Percentiles rank a stretch among this genome's conserved stretches.
Evolutionary conservation across 2,329 filamentous ascomycete species (phyloP).

Genomic region (Magnaporthiopsis rhizophila): DNA sequence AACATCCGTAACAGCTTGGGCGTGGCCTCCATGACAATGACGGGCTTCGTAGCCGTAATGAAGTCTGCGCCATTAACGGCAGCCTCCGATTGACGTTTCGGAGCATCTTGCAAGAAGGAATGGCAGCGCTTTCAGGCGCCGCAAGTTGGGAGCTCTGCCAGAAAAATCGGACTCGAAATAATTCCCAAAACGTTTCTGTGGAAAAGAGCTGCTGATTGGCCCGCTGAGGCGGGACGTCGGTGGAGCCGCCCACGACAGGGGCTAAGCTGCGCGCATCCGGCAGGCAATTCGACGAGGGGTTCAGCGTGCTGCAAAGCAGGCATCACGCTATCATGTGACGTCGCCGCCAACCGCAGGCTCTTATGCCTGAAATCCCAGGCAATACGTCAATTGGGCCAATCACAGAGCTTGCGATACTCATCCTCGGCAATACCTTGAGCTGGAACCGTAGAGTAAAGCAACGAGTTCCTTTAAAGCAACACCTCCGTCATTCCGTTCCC

Average conservation of each 20-base stretch:
- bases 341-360: neutral
- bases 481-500: neutral
- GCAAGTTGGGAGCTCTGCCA: neutral
- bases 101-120: neutral
- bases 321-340: conserved; percentile 6
- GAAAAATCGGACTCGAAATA: neutral
- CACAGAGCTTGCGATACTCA: conserved; percentile 33
- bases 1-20: neutral
- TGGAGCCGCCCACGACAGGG: neutral
- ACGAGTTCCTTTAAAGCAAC: neutral
- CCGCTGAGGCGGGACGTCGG: too few relatives aligned
- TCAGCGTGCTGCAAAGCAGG: too few relatives aligned
- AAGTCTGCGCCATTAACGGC: neutral
- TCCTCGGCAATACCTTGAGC: conserved; percentile 39
- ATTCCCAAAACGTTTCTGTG: neutral
- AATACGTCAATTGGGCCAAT: conserved; percentile 29
- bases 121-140: neutral
- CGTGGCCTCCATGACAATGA: neutral
- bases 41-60: neutral
- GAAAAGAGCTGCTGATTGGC: neutral
- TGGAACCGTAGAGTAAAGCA: neutral
- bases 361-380: conserved; percentile 1
- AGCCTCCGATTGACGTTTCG: neutral
- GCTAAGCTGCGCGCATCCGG: neutral
- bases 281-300: neutral